Percentiles rank a stretch among this genome's conserved stretches.
These are phyloP conservation scores for Brassica hybrid DNA, from an alignment of 441 rosid genomes.

Conservation along the genomic window DNA sequence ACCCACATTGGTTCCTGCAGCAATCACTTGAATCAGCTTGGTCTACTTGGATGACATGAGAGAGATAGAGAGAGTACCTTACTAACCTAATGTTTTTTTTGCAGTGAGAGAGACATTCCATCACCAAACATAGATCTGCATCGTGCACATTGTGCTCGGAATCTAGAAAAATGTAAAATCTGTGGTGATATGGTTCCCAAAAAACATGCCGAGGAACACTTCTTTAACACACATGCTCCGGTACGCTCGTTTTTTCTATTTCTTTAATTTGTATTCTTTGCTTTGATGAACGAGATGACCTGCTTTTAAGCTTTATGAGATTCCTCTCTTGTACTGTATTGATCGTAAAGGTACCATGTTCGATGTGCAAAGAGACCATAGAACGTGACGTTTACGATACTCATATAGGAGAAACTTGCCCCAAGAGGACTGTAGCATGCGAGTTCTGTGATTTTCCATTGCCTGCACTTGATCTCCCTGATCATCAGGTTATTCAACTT, in stretches of 20 bases:
- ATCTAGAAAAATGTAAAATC: too few relatives aligned
- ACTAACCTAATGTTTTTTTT: too few relatives aligned
- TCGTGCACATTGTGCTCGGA: not conserved
- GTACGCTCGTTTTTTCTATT: too few relatives aligned
- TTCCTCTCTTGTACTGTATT: not conserved
- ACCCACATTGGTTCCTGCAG: too few relatives aligned
- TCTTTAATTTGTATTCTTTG: too few relatives aligned
- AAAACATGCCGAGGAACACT: too few relatives aligned
- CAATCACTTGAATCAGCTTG: too few relatives aligned
- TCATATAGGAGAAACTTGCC: constrained; percentile 87
- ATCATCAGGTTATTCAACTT: constrained; percentile 12
- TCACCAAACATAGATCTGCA: constrained; percentile 7
- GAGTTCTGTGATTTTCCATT: constrained; percentile 43
- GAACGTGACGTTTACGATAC: constrained; percentile 76
- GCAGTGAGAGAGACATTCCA: not conserved
- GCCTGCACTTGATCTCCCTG: too few relatives aligned
- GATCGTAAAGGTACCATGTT: constrained; percentile 70
- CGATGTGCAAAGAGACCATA: constrained; percentile 89
- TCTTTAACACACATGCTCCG: too few relatives aligned
- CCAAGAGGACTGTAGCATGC: constrained; percentile 85
- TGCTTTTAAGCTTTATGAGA: constrained; percentile 12
- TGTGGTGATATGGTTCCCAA: too few relatives aligned
- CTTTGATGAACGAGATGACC: constrained; percentile 11
- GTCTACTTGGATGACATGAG: too few relatives aligned
- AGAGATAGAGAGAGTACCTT: too few relatives aligned